Evolutionary conservation across 371 early-diverging fungal genomes (phyloP), one percentile per base, ranked within the genome.

Genomic region (Apophysomyces elegans): DNA sequence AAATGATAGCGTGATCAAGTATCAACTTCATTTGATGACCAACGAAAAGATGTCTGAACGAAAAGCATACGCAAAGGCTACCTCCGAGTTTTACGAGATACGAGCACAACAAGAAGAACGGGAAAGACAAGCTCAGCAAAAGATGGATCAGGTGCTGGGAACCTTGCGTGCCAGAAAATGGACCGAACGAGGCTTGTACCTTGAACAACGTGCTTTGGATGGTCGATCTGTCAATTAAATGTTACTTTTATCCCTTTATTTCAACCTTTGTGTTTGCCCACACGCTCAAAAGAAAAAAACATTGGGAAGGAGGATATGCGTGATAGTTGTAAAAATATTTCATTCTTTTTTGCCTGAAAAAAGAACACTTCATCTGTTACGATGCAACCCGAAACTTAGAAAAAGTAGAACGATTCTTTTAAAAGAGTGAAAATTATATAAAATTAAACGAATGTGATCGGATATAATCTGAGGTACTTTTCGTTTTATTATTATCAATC

Each of bases 71-170:
- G 86, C 81, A 9, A 75, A 84, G 65, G 92, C 90, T 26, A 85
- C 88, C 8, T 72, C 78, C 13, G 91, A 90, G 72, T 91, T 93
- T 63, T 92, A 92, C 71, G 73, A 80, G 59, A 72, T 86, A 58
- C 87, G 91, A 60, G 90, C 91, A 58, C 87, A 84, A 58, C 88
- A 93, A 67, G 94, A 93, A 70, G 79, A 86, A 38, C 87, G 89
- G 65, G 84, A 78, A 62, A 84, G 88, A 74, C 79, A 86, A 4
- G 88, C 86, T 14, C 82, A 80, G 65, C 80, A 84, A 69, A 86
- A 89, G 74, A 70, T 80, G 65, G 54, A 58, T 41, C 68, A 71
- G 11, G 67, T 64, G 2, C 61, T 80, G 37, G 61, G 73, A 12
- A 57, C 61, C 16, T 45, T 73, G 37, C 62, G 65, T 32, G 59